Conservation (phyloP, 768 basidiomycete species). For the Clavulina sp. region DNA sequence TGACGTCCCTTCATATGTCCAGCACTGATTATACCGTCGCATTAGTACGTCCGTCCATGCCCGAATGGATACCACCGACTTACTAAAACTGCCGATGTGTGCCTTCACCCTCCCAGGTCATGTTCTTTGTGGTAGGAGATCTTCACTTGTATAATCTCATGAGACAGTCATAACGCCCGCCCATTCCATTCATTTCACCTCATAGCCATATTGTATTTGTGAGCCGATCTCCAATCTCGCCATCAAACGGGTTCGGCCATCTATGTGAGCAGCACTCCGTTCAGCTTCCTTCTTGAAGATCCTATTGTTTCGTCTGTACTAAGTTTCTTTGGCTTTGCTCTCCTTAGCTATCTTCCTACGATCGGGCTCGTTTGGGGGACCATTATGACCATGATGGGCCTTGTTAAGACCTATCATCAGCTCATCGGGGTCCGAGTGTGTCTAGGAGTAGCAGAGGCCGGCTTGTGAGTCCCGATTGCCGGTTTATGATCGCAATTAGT, state of each 20-base stretch:
- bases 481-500: background rate
- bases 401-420: constrained; percentile 49
- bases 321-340: background rate
- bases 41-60: constrained; percentile 25
- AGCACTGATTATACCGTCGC: constrained; percentile 51
- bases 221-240: constrained; percentile 55
- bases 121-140: background rate
- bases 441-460: constrained; percentile 51
- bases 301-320: constrained; percentile 14
- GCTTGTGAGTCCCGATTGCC: constrained; percentile 19
- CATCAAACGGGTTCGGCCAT: constrained; percentile 15
- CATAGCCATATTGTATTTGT: constrained; percentile 34
- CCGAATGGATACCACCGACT: background rate
- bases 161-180: constrained; percentile 9
- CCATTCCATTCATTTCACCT: constrained; percentile 21
- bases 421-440: constrained; percentile 39
- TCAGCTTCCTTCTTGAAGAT: constrained; percentile 26
- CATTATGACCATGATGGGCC: constrained; percentile 45
- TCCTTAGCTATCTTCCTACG: background rate
- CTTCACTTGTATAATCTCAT: background rate
- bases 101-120: too few relatives aligned
- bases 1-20: constrained; percentile 34
- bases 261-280: background rate
- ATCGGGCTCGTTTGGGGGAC: constrained; percentile 35
- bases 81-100: too few relatives aligned